These are phyloP conservation scores for Macadamia integrifolia DNA, from an alignment of 164 flowering plant genomes.

Conservation along the genomic window DNA sequence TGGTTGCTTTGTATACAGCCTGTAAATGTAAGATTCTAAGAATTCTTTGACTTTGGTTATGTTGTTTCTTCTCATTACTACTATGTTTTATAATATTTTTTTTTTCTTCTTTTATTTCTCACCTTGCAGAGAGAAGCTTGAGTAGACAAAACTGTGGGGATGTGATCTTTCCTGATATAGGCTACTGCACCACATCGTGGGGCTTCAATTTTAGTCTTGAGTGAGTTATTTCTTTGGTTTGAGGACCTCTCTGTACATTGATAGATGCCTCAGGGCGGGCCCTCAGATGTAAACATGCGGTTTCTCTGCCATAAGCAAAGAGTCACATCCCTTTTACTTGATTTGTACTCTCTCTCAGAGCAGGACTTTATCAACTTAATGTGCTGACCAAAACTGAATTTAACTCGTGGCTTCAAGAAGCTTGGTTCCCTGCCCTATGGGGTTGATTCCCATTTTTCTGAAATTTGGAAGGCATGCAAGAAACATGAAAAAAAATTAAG, in stretches of 20 bases:
- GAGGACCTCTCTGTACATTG: conserved; percentile 21
- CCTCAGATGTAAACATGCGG: conserved; percentile 13
- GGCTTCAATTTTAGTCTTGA: conserved; percentile 14
- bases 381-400: too few relatives aligned
- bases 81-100: not conserved
- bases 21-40: conserved; percentile 63
- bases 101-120: not conserved
- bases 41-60: not conserved
- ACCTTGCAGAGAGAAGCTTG: conserved; percentile 38
- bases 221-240: conserved; percentile 17
- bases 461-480: too few relatives aligned
- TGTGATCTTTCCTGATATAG: conserved; percentile 21
- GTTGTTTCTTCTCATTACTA: not conserved
- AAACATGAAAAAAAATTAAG: too few relatives aligned
- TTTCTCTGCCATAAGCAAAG: conserved; percentile 18
- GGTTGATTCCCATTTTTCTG: too few relatives aligned
- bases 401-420: too few relatives aligned
- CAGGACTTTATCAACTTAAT: too few relatives aligned
- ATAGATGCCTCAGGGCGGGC: conserved; percentile 9
- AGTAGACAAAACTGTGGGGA: conserved; percentile 21
- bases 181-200: conserved; percentile 12
- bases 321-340: conserved; percentile 20
- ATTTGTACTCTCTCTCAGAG: too few relatives aligned
- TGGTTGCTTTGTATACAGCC: conserved; percentile 40
- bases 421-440: too few relatives aligned